A percentile compares a stretch with the other conserved stretches of the same genome.
phyloP scores from a whole-genome alignment of 2,329 filamentous ascomycete genomes.

The Zarea fungicola region DNA sequence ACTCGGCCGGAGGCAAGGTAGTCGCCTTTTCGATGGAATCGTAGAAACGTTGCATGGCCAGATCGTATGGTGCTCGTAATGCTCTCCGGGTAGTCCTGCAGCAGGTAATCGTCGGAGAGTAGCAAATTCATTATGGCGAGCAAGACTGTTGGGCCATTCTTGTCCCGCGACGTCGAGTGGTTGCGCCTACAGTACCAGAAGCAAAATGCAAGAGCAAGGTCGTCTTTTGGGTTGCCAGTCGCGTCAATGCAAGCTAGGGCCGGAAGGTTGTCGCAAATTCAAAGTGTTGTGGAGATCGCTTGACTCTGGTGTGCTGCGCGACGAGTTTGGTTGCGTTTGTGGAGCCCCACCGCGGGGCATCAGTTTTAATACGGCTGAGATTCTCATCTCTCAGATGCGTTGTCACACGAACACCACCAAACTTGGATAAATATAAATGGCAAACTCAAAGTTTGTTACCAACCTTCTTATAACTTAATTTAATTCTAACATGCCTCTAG shows the following conservation, averaged over 20 bases:
- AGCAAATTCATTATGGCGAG: slow-evolving; percentile 49
- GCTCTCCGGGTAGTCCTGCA: slow-evolving; percentile 82
- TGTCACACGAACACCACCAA: too few species aligned
- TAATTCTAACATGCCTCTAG: slow-evolving; percentile 38
- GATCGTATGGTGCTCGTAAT: slow-evolving; percentile 81
- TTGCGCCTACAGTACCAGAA: background rate
- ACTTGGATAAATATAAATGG: slow-evolving; percentile 38
- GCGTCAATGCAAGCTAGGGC: background rate
- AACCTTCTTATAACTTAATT: background rate
- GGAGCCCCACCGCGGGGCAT: slow-evolving; percentile 12
- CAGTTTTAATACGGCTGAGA: background rate
- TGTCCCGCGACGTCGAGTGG: background rate
- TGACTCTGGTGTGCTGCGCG: background rate
- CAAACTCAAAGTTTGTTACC: slow-evolving; percentile 48
- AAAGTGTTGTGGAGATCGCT: slow-evolving; percentile 2
- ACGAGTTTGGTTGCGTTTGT: slow-evolving; percentile 11
- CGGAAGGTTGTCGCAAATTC: slow-evolving; percentile 5
- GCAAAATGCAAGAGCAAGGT: background rate
- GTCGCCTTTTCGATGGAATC: slow-evolving; percentile 93
- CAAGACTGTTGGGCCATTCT: background rate
- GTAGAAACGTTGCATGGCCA: slow-evolving; percentile 60
- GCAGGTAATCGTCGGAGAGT: slow-evolving; percentile 57
- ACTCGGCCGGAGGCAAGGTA: slow-evolving; percentile 90
- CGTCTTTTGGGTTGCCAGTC: background rate
- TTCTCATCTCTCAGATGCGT: too few species aligned